Percentiles rank a stretch among this genome's conserved stretches.
phyloP scores from a whole-genome alignment of 768 basidiomycete genomes.

The Boletellus emodensis region DNA sequence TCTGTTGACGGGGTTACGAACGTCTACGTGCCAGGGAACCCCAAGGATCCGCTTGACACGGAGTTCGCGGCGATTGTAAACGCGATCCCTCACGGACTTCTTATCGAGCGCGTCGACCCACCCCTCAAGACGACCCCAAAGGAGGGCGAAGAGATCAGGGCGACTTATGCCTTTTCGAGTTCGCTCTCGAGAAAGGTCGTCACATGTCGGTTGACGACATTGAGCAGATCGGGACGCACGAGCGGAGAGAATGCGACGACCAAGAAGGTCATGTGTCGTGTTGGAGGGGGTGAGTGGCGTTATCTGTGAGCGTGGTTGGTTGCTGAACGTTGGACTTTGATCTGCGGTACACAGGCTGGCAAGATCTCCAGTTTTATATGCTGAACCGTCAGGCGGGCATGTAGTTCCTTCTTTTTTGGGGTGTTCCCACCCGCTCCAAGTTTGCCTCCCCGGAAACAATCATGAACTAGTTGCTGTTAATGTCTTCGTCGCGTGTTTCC shows the following conservation, averaged over 20 bases:
- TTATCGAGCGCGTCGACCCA: conserved; percentile 78
- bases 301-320: neutral
- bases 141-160: conserved; percentile 76
- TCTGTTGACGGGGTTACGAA: conserved; percentile 50
- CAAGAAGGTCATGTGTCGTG: conserved; percentile 90
- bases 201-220: conserved; percentile 74
- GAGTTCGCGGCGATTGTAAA: conserved; percentile 78
- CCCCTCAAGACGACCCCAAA: conserved; percentile 61
- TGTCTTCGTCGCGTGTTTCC: conserved; percentile 5
- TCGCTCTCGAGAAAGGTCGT: conserved; percentile 69
- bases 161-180: conserved; percentile 80
- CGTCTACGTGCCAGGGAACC: conserved; percentile 61
- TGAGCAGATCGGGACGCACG: conserved; percentile 53
- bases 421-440: neutral
- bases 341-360: conserved; percentile 53
- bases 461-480: neutral
- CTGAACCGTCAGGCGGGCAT: conserved; percentile 72
- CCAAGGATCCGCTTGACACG: conserved; percentile 75
- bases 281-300: conserved; percentile 70
- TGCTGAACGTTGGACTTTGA: conserved; percentile 1
- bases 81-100: conserved; percentile 68
- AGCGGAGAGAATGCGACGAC: conserved; percentile 40
- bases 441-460: neutral
- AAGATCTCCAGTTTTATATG: conserved; percentile 73
- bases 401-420: conserved; percentile 23